phyloP scores from a whole-genome alignment of 2,329 filamentous ascomycete species.

The Fusarium illudens region DNA sequence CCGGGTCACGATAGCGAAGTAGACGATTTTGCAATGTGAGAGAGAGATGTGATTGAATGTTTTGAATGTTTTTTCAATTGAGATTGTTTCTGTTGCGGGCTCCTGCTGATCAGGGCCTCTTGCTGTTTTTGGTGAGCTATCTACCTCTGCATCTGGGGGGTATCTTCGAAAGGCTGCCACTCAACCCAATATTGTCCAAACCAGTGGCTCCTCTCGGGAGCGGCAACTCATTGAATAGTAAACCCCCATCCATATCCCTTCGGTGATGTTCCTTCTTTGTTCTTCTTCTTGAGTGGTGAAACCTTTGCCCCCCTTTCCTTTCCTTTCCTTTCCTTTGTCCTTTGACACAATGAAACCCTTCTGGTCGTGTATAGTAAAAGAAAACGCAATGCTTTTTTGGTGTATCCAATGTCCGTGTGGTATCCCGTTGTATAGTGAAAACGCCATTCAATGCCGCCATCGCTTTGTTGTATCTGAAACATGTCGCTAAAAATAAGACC shows the following conservation, averaged over 20 bases:
- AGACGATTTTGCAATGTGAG: constrained; percentile 6
- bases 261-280: constrained; percentile 25
- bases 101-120: constrained; percentile 10
- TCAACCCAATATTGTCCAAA: constrained; percentile 32
- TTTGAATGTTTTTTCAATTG: constrained; percentile 38
- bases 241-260: constrained; percentile 26
- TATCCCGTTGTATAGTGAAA: constrained; percentile 41
- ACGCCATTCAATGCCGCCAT: constrained; percentile 44
- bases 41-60: constrained; percentile 8
- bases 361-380: constrained; percentile 8
- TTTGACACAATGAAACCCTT: constrained; percentile 31
- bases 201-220: constrained; percentile 29
- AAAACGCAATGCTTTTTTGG: constrained; percentile 33
- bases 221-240: constrained; percentile 29
- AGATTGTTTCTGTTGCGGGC: constrained; percentile 17
- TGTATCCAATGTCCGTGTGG: constrained; percentile 40
- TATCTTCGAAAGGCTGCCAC: constrained; percentile 32
- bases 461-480: constrained; percentile 38
- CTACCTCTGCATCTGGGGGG: constrained; percentile 23
- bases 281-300: constrained; percentile 38
- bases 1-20: not conserved
- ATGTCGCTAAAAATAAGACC: constrained; percentile 34
- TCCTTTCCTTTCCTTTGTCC: constrained; percentile 35
- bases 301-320: constrained; percentile 2
- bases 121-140: constrained; percentile 35